Evolutionary conservation across 352 stramenopile species (phyloP).

Genomic region (Globisporangium nunn): DNA sequence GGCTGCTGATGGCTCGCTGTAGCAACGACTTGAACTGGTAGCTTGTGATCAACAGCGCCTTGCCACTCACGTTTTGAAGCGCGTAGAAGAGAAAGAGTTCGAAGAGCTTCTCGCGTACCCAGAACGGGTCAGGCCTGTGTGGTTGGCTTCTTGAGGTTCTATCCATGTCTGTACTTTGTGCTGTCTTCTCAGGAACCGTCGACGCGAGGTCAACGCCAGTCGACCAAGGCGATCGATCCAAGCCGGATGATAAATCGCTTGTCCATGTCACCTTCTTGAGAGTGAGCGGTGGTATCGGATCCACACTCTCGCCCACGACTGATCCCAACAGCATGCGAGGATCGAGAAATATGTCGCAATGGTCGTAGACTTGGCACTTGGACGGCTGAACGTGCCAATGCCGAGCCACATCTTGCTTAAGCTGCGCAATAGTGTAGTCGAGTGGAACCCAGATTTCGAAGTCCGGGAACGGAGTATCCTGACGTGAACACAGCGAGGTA

Average conservation of each 20-base stretch:
- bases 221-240: background rate
- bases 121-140: conserved; percentile 29
- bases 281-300: conserved; percentile 9
- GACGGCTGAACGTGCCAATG: conserved; percentile 35
- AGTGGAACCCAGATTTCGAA: conserved; percentile 43
- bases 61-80: conserved; percentile 44
- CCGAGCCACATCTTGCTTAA: conserved; percentile 37
- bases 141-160: background rate
- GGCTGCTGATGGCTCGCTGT: conserved; percentile 8
- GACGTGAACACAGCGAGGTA: background rate
- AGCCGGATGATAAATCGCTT: background rate
- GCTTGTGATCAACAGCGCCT: conserved; percentile 34
- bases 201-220: background rate
- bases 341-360: conserved; percentile 13
- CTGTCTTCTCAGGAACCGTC: background rate
- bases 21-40: conserved; percentile 65
- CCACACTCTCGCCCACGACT: conserved; percentile 1
- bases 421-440: conserved; percentile 33
- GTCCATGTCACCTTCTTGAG: conserved; percentile 6
- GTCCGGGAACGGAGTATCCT: background rate
- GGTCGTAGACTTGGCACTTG: conserved; percentile 39
- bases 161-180: background rate
- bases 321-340: conserved; percentile 21
- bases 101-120: conserved; percentile 50
- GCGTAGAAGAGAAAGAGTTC: conserved; percentile 59